Evolutionary conservation across 2,329 filamentous ascomycete species (phyloP).

Genomic region (Ophiostoma sp.): DNA sequence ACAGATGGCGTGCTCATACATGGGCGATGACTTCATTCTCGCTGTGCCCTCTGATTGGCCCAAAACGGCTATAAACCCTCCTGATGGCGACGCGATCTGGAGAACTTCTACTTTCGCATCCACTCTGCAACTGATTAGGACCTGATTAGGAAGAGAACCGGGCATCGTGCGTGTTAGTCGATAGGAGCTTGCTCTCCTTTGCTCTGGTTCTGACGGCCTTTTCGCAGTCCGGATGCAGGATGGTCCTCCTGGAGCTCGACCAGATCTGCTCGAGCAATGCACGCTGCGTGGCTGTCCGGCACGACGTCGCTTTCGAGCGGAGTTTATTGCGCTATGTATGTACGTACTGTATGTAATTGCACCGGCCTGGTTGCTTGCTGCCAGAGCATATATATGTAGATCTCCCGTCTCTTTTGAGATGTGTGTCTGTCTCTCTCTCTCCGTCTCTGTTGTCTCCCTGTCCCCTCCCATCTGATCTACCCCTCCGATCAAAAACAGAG

Average conservation of each 20-base stretch:
- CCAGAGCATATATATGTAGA: background rate
- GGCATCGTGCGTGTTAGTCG: slow-evolving; percentile 10
- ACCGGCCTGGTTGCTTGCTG: background rate
- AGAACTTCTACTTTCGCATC: slow-evolving; percentile 6
- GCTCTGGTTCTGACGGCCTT: background rate
- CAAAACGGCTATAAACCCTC: background rate
- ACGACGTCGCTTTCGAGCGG: background rate
- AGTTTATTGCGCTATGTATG: background rate
- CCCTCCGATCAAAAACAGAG: background rate
- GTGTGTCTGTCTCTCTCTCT: background rate
- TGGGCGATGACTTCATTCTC: slow-evolving; percentile 14
- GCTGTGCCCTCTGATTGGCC: background rate
- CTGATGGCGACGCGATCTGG: background rate
- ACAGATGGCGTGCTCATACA: slow-evolving; percentile 13
- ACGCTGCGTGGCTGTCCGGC: background rate
- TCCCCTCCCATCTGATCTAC: background rate
- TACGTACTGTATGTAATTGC: background rate
- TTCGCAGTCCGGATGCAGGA: background rate
- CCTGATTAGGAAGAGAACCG: background rate
- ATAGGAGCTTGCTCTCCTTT: background rate
- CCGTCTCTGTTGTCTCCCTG: background rate
- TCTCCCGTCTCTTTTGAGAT: background rate
- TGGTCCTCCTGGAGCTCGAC: background rate
- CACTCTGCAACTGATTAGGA: background rate
- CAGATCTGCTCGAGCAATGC: background rate